Conservation (phyloP, 148 eudicot species). For the Dysphania ambrosioides region DNA sequence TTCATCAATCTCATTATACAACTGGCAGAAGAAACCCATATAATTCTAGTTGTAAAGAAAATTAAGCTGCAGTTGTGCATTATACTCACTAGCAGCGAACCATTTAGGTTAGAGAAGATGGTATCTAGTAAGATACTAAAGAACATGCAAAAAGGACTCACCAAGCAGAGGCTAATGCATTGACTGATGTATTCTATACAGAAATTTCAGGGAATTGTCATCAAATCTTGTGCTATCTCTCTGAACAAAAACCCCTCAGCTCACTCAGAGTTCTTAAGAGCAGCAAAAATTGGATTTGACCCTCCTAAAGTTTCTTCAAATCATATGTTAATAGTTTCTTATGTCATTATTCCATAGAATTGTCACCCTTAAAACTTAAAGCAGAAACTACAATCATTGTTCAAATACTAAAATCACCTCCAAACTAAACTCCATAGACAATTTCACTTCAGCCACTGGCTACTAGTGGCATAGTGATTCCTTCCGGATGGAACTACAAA, state of each 20-base stretch:
- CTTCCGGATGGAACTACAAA: neutral
- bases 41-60: neutral
- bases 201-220: neutral
- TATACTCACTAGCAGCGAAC: too few species aligned
- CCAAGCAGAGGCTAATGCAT: neutral
- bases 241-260: too few species aligned
- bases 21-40: neutral
- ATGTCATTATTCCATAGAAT: neutral
- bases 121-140: neutral
- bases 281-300: neutral
- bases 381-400: neutral
- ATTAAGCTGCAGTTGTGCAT: too few species aligned
- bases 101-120: neutral
- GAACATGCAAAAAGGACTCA: neutral
- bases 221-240: too few species aligned
- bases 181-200: neutral
- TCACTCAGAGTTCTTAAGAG: neutral
- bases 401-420: neutral
- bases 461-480: too few species aligned
- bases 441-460: constrained; percentile 6
- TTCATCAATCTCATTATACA: too few species aligned
- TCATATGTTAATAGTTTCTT: too few species aligned
- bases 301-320: neutral
- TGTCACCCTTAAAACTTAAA: neutral
- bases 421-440: neutral